Conservation (phyloP, 2,329 filamentous ascomycete species). For the Scytalidium sp. region DNA sequence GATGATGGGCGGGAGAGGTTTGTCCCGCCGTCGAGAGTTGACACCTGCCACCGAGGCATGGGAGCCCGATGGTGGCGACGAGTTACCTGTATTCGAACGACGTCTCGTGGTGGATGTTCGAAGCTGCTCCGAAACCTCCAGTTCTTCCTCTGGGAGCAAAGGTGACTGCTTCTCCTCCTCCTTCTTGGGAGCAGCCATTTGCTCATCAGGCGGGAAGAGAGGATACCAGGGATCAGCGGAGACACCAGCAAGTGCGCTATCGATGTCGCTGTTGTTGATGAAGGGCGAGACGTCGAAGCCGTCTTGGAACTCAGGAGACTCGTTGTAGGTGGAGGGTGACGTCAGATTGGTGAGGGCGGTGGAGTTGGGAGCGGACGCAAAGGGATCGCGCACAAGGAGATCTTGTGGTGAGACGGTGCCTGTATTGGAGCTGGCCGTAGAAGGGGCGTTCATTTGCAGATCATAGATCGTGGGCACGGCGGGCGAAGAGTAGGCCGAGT, state of each 20-base stretch:
- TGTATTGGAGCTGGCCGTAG: conserved; percentile 47
- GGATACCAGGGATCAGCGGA: conserved; percentile 65
- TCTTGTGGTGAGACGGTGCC: conserved; percentile 84
- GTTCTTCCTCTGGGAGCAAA: conserved; percentile 39
- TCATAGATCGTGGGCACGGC: conserved; percentile 46
- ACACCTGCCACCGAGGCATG: conserved; percentile 71
- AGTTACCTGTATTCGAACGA: conserved; percentile 33
- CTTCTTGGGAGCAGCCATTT: conserved; percentile 26
- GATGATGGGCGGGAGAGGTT: conserved; percentile 75
- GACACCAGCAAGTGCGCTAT: conserved; percentile 24
- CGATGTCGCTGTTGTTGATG: conserved; percentile 56
- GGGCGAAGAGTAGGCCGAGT: conserved; percentile 26
- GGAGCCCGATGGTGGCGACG: conserved; percentile 46
- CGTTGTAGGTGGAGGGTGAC: conserved; percentile 75
- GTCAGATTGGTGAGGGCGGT: conserved; percentile 79
- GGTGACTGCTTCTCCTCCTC: conserved; percentile 18
- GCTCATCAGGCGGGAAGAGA: conserved; percentile 60
- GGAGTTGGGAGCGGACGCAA: conserved; percentile 77
- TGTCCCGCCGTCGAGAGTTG: conserved; percentile 71
- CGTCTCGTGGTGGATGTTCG: conserved; percentile 35
- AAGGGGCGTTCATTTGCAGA: conserved; percentile 34
- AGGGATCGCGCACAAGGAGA: conserved; percentile 66
- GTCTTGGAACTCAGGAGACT: conserved; percentile 70
- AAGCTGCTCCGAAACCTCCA: conserved; percentile 42
- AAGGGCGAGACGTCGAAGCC: conserved; percentile 76